Percentiles rank a stretch among this genome's conserved stretches.
Evolutionary conservation across 176 grass and related monocot genomes (phyloP).

Genomic region (Oryza punctata): DNA sequence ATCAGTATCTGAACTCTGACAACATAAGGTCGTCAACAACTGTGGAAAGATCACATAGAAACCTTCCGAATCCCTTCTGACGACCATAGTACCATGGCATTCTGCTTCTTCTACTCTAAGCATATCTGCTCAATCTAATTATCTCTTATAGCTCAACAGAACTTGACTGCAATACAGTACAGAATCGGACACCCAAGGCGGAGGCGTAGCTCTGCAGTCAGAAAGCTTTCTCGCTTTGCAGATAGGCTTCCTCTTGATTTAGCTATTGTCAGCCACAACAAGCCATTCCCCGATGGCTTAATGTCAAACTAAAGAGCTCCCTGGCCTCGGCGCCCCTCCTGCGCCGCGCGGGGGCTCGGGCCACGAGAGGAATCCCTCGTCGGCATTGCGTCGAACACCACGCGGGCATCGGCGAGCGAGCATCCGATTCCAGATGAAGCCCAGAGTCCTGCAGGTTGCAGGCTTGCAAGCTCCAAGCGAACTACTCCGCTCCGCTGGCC

Average conservation of each 20-base stretch:
- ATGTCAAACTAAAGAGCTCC: conserved; percentile 2
- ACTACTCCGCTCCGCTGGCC: neutral
- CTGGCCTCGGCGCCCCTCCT: conserved; percentile 58
- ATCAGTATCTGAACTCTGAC: conserved; percentile 28
- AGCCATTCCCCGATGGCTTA: conserved; percentile 45
- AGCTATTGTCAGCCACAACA: conserved; percentile 66
- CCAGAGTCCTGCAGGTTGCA: conserved; percentile 36
- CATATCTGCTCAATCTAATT: conserved; percentile 55
- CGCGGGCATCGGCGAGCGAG: conserved; percentile 47
- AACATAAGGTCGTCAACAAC: neutral
- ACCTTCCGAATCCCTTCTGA: conserved; percentile 1
- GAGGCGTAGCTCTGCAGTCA: too few species aligned
- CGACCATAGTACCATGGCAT: conserved; percentile 18
- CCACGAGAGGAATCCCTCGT: conserved; percentile 51
- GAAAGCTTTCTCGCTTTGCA: conserved; percentile 46
- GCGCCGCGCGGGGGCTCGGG: conserved; percentile 33
- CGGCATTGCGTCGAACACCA: conserved; percentile 62
- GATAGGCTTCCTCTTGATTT: conserved; percentile 44
- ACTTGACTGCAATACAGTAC: conserved; percentile 52
- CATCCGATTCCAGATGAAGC: conserved; percentile 49
- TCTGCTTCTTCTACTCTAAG: conserved; percentile 54
- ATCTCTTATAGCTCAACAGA: conserved; percentile 40
- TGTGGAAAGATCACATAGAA: conserved; percentile 3
- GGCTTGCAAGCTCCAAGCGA: conserved; percentile 52
- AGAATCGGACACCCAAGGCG: conserved; percentile 7